Conservation (phyloP, 306 rosid genomes). For the Carpinus fangiana region DNA sequence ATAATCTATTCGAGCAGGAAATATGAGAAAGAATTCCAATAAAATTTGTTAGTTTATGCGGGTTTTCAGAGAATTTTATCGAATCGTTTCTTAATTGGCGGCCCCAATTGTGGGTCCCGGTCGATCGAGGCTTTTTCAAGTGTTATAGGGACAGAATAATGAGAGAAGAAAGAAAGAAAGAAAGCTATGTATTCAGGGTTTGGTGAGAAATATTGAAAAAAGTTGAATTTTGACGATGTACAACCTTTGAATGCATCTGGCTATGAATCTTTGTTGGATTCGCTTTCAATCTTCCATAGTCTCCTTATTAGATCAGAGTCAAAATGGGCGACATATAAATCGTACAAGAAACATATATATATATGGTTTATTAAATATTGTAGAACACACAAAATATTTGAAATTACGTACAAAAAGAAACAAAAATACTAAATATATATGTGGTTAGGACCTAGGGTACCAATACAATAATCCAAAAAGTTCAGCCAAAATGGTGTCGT, state of each 20-base stretch:
- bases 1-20: too few species aligned
- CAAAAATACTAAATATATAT: not conserved
- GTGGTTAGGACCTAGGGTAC: not conserved
- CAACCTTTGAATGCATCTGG: conserved; percentile 1
- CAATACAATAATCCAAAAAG: not conserved
- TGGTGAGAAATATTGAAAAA: conserved; percentile 13
- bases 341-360: conserved; percentile 3
- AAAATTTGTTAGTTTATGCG: too few species aligned
- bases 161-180: not conserved
- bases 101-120: too few species aligned
- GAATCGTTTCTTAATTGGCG: too few species aligned
- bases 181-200: not conserved
- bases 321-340: conserved; percentile 42
- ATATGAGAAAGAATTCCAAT: too few species aligned
- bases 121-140: not conserved
- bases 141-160: not conserved
- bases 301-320: conserved; percentile 29
- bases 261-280: conserved; percentile 7
- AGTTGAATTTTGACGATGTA: not conserved
- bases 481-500: not conserved
- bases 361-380: not conserved
- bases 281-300: not conserved
- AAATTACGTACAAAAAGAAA: too few species aligned
- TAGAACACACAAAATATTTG: not conserved
- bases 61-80: too few species aligned